phyloP scores from a whole-genome alignment of 2,329 filamentous ascomycete genomes.

The Phoma sp. region DNA sequence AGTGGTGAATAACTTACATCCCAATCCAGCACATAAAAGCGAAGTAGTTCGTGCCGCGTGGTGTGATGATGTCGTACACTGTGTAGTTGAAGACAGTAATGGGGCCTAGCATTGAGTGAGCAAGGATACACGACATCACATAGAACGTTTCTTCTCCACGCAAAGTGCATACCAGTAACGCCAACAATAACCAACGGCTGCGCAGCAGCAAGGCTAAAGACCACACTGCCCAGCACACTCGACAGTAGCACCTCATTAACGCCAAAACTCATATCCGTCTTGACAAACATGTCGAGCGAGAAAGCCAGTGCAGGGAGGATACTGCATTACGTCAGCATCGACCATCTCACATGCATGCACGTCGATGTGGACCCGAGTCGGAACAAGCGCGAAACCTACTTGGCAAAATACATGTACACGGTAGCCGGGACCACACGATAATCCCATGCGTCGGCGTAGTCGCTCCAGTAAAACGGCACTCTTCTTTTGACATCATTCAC shows the following conservation, averaged over 20 bases:
- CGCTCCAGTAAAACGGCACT: slow-evolving; percentile 78
- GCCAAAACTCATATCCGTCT: slow-evolving; percentile 82
- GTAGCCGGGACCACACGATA: slow-evolving; percentile 88
- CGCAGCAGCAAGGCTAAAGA: slow-evolving; percentile 79
- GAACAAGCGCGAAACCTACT: slow-evolving; percentile 60
- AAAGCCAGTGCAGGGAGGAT: slow-evolving; percentile 88
- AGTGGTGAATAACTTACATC: slow-evolving; percentile 59
- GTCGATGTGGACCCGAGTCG: no score
- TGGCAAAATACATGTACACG: slow-evolving; percentile 93
- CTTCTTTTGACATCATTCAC: slow-evolving; percentile 76
- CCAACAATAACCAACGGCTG: slow-evolving; percentile 91
- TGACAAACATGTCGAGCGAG: slow-evolving; percentile 91
- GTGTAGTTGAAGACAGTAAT: slow-evolving; percentile 96
- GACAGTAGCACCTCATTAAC: slow-evolving; percentile 91
- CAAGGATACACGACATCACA: background rate
- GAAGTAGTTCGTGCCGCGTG: slow-evolving; percentile 80
- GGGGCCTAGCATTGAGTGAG: slow-evolving; percentile 60
- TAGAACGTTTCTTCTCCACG: background rate
- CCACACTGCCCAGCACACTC: slow-evolving; percentile 80
- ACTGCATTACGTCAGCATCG: slow-evolving; percentile 54
- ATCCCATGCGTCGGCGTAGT: slow-evolving; percentile 88
- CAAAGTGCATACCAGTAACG: slow-evolving; percentile 67
- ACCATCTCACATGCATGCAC: no score
- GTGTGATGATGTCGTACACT: slow-evolving; percentile 84
- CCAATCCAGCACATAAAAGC: slow-evolving; percentile 93